phyloP scores from a whole-genome alignment of 768 basidiomycete species.

The Russula abietina region DNA sequence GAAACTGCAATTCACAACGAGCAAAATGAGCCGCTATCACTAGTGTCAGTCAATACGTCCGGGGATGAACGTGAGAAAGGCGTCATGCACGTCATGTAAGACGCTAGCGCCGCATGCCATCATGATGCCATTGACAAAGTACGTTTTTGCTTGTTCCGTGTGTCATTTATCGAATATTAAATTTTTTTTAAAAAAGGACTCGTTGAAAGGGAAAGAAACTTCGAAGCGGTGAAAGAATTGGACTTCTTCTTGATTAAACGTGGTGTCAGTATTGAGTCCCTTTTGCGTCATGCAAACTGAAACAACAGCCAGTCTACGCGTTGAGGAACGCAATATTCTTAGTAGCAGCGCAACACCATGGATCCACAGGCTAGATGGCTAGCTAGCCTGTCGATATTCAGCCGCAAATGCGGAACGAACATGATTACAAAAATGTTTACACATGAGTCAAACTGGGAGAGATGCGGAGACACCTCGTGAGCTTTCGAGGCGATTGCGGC shows the following conservation, averaged over 20 bases:
- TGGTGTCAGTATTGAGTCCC: background rate
- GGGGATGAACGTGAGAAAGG: slow-evolving; percentile 7
- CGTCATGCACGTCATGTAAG: background rate
- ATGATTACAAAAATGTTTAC: background rate
- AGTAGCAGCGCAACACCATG: too few species aligned
- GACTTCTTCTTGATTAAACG: background rate
- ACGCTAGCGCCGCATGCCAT: background rate
- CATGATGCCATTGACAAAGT: background rate
- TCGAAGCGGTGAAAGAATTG: background rate
- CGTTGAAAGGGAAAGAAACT: background rate
- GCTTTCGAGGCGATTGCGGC: background rate
- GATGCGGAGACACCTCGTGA: background rate
- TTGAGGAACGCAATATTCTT: too few species aligned
- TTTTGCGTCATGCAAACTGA: background rate
- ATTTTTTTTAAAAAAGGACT: background rate
- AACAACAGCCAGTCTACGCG: too few species aligned
- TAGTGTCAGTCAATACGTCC: background rate
- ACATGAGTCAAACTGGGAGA: background rate
- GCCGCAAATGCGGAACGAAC: background rate
- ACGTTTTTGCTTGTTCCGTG: background rate
- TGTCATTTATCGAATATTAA: background rate
- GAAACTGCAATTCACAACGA: background rate
- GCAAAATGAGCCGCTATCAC: background rate
- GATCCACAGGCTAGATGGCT: background rate
- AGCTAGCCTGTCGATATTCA: background rate